Evolutionary conservation across 2,329 filamentous ascomycete species (phyloP), one percentile per base, ranked within the genome.

Genomic region (Scortechinia acanthostroma): DNA sequence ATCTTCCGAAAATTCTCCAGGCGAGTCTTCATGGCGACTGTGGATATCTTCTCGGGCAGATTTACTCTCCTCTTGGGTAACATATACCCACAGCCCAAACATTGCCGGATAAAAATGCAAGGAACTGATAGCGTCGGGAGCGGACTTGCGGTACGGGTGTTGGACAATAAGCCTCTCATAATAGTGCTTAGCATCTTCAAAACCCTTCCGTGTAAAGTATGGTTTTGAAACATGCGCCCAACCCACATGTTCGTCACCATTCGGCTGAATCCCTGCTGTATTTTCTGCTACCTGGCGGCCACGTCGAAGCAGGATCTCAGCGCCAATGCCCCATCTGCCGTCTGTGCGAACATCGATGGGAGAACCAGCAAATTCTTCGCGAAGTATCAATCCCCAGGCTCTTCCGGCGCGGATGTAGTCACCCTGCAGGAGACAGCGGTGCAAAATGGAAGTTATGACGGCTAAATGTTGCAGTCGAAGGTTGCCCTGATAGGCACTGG

Each of bases 21-120:
- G 23, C 22, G 59, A 57, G 13, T 64, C 56, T 13, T 65, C 64
- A 3, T 55, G 52, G 16, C 30, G 40, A 22, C 44, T 40, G 45
- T 58, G 35, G 10, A 73, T 51, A 10, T 55, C 58, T 45, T 66
- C 59, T 28, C 75, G 55, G 10, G 63, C 72, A 43, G 58, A 56
- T 45, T 60, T 65, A 55, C 75, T 75, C 66, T 80, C 80, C 42
- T 77, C 70, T 55, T 87, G 77, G 1, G 82, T 70, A 49, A 86
- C 79, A 58, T 88, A 91, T 44, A 95, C 76, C 77, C 93, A 91
- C 42, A 89, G 76, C 43, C 81, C 81, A 53, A 91, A 83, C 66
- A 95, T 76, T 14, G 86, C 85, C 14, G 87, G 82, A 65, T 89
- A 91, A 59, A 96, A 95, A 49, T 88, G 81, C 28, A 86, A 58